Percentiles rank a stretch among this genome's conserved stretches.
These are phyloP conservation scores for Comarum palustre DNA, from an alignment of 306 rosid species.

Conservation along the genomic window DNA sequence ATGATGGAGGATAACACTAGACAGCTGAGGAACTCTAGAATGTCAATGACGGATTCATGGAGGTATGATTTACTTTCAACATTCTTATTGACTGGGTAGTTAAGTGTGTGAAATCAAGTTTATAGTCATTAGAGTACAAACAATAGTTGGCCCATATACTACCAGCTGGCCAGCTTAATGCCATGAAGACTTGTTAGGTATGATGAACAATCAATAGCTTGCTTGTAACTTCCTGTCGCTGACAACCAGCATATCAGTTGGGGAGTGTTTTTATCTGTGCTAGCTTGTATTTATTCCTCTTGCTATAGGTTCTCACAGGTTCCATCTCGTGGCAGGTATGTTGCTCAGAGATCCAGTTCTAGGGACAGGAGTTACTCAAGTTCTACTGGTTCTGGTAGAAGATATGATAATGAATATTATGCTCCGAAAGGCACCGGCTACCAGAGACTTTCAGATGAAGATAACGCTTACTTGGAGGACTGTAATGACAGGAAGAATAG, in stretches of 20 bases:
- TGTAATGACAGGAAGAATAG: constrained; percentile 33
- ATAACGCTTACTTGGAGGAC: constrained; percentile 25
- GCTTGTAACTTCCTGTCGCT: background rate
- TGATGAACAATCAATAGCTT: background rate
- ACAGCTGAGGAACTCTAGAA: constrained; percentile 32
- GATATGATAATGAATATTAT: constrained; percentile 25
- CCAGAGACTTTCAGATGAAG: constrained; percentile 21
- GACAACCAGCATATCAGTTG: background rate
- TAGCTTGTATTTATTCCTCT: constrained; percentile 5
- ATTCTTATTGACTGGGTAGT: background rate
- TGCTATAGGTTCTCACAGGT: background rate
- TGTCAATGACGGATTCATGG: constrained; percentile 36
- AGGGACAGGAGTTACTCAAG: constrained; percentile 39
- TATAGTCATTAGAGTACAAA: background rate
- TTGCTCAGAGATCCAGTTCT: constrained; percentile 55
- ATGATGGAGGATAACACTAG: constrained; percentile 33
- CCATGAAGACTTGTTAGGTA: background rate
- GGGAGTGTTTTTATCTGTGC: background rate
- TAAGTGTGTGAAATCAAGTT: background rate
- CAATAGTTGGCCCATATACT: background rate
- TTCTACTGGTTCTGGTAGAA: constrained; percentile 39
- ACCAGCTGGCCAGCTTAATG: background rate
- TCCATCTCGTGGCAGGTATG: constrained; percentile 39
- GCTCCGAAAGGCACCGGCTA: background rate
- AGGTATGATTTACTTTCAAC: constrained; percentile 41